phyloP scores from a whole-genome alignment of 495 filamentous ascomycete genomes.

The Oidiodendron maius region DNA sequence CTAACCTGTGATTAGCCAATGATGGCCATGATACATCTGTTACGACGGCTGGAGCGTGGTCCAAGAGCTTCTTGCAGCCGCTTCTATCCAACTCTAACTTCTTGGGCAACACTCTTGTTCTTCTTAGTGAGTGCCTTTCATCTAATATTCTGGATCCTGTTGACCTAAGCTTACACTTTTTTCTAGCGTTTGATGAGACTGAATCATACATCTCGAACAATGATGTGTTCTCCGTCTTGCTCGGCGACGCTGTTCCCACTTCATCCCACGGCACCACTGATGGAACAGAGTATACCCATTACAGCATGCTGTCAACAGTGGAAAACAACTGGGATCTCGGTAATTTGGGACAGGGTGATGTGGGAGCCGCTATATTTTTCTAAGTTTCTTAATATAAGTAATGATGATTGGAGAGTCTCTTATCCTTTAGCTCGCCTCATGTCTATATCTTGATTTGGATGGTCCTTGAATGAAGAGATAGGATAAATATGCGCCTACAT shows the following conservation, averaged over 20 bases:
- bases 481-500: no score
- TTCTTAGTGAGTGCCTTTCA: constrained; percentile 37
- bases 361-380: constrained; percentile 42
- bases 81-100: constrained; percentile 60
- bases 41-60: constrained; percentile 54
- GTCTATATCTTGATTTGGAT: no score
- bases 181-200: constrained; percentile 53
- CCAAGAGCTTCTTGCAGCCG: constrained; percentile 51
- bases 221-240: constrained; percentile 52
- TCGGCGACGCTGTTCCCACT: constrained; percentile 60
- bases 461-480: no score
- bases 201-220: constrained; percentile 50
- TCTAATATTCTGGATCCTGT: background rate
- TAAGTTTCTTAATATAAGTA: no score
- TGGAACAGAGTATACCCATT: constrained; percentile 63
- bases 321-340: constrained; percentile 51
- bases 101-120: constrained; percentile 59
- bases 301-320: constrained; percentile 57
- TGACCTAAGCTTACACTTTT: background rate
- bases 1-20: constrained; percentile 23
- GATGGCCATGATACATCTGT: constrained; percentile 64
- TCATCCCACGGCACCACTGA: constrained; percentile 53
- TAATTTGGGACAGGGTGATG: constrained; percentile 37
- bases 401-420: no score
- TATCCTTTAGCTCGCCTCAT: no score